phyloP scores from a whole-genome alignment of 2,329 filamentous ascomycete genomes.

The Talaromyces sp. region DNA sequence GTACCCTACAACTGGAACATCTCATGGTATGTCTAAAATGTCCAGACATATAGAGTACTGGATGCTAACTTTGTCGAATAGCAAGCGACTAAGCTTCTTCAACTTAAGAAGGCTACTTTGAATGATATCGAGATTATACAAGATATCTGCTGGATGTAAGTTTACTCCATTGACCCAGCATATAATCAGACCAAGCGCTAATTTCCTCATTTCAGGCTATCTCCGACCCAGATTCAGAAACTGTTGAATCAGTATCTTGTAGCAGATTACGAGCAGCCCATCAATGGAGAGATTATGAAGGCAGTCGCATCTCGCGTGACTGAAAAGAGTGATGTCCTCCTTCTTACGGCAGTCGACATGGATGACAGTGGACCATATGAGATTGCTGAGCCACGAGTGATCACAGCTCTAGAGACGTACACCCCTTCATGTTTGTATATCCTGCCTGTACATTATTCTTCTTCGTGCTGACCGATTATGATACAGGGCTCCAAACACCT shows the following conservation, averaged over 20 bases:
- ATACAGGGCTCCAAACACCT: slow-evolving; percentile 81
- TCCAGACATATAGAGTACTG: background rate
- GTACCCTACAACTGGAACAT: slow-evolving; percentile 94
- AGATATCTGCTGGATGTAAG: slow-evolving; percentile 99
- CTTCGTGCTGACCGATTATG: slow-evolving; percentile 30
- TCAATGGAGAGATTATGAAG: slow-evolving; percentile 99
- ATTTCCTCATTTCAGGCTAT: slow-evolving; percentile 61
- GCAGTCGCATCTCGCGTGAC: slow-evolving; percentile 94
- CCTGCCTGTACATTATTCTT: background rate
- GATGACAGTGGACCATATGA: slow-evolving; percentile 98
- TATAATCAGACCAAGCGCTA: slow-evolving; percentile 14
- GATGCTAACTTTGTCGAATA: slow-evolving; percentile 34
- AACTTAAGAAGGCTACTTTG: slow-evolving; percentile 96
- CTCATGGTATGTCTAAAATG: slow-evolving; percentile 67
- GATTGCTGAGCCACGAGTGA: slow-evolving; percentile 93
- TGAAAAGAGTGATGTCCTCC: slow-evolving; percentile 94
- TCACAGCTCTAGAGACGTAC: slow-evolving; percentile 95
- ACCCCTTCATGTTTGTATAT: slow-evolving; percentile 82
- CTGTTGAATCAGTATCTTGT: slow-evolving; percentile 97
- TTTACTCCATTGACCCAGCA: slow-evolving; percentile 24
- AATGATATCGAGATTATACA: slow-evolving; percentile 99
- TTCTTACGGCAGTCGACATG: slow-evolving; percentile 95
- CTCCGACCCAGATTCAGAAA: slow-evolving; percentile 98
- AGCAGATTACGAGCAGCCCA: slow-evolving; percentile 97
- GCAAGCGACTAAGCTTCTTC: slow-evolving; percentile 97